phyloP scores from a whole-genome alignment of 176 grass and related monocot genomes.

The Cymbopogon citratus region DNA sequence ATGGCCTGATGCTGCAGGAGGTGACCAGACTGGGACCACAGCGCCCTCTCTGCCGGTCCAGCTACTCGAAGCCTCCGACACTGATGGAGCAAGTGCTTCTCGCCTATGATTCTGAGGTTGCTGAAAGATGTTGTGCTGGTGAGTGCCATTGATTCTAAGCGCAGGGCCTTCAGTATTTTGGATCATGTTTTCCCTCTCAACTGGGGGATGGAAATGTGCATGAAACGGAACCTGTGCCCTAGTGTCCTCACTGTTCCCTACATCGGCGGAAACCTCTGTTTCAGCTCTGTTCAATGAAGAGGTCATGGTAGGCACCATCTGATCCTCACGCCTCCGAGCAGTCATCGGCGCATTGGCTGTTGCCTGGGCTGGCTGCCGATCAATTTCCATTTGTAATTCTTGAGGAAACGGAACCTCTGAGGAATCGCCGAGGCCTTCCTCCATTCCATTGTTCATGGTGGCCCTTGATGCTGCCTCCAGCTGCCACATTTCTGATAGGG shows the following conservation, averaged over 20 bases:
- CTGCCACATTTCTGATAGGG: constrained; percentile 89
- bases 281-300: constrained; percentile 56
- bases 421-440: constrained; percentile 94
- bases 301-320: constrained; percentile 93
- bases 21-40: constrained; percentile 85
- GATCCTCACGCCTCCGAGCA: constrained; percentile 52
- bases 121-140: constrained; percentile 31
- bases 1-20: constrained; percentile 58
- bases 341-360: constrained; percentile 33
- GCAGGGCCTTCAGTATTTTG: background rate
- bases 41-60: constrained; percentile 78
- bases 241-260: constrained; percentile 41
- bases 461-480: constrained; percentile 76
- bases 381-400: constrained; percentile 77
- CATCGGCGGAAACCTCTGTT: constrained; percentile 59
- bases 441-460: constrained; percentile 66
- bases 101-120: constrained; percentile 19
- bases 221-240: constrained; percentile 62
- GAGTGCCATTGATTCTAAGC: constrained; percentile 36
- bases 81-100: constrained; percentile 18
- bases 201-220: constrained; percentile 16
- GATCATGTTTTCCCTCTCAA: constrained; percentile 12
- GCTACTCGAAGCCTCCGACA: constrained; percentile 61
- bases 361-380: constrained; percentile 33
- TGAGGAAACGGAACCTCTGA: constrained; percentile 64